Base-by-base conservation (phyloP, 2,329 filamentous ascomycete genomes). In the Fusarium duplospermum region DNA sequence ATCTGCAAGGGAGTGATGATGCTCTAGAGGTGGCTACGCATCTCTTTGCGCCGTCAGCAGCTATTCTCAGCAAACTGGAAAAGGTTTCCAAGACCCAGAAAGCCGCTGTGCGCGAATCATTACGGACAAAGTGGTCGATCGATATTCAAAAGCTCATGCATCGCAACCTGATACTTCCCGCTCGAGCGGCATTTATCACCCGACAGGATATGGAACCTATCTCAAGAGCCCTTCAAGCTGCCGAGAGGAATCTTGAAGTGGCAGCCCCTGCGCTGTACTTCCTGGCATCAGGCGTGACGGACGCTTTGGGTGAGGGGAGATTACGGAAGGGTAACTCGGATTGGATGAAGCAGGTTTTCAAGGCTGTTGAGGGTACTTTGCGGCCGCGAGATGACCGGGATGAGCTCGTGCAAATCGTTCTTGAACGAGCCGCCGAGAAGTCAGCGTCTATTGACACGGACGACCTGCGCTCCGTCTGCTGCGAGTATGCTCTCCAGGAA, bases 141-240 rank as follows among this genome's bases (percentile, higher is more conserved):
- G 86, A 87, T 50, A 79, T 90, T 1, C 83, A 86, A 59, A 82
- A 79, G 3, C 88, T 90, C 58, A 81, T 90, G 74, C 84, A 85
- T 52, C 83, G 83, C 35, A 88, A 85, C 73, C 81, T 91, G 64
- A 84, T 90, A 54, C 82, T 88, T 2, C 88, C 89, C 1, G 86
- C 87, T 1, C 84, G 87, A 66, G 83, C 86, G 2, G 80, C 81
- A 1, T 90, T 87, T 66, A 71, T 87, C 18, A 84, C 83, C 64
- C 82, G 82, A 24, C 81, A 82, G 42, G 83, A 83, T 29, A 78
- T 86, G 45, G 83, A 84, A 27, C 76, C 84, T 6, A 76, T 89
- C 22, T 79, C 82, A 14, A 79, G 80, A 27, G 84, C 86, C 2
- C 80, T 89, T 2, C 79, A 83, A 4, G 79, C 84, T 24, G 82